Evolutionary conservation across 2,329 filamentous ascomycete genomes (phyloP), one percentile per base, ranked within the genome.

Genomic region (Blastomyces percursus): DNA sequence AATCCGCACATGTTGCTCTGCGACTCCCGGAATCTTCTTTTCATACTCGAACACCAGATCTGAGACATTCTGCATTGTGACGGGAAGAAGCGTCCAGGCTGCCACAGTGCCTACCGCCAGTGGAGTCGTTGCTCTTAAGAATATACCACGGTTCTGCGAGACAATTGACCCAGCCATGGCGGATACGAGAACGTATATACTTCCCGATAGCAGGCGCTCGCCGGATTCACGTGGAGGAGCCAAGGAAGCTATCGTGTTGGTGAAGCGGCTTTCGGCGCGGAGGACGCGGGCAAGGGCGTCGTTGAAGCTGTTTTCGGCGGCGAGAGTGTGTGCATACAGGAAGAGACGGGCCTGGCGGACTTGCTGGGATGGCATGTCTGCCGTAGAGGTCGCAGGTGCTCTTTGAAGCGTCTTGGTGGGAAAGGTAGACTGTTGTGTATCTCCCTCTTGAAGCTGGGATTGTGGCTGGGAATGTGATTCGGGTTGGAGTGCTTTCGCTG

Each of bases 131-230:
- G 87, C 86, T 68, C 94, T 86, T 61, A 99, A 79, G 66, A 96
- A 75, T 66, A 97, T 82, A 75, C 89, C 92, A 69, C 93, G 86
- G 80, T 96, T 95, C 66, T 93, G 86, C 62, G 90, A 86, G 62
- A 96, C 80, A 74, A 99, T 97, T 76, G 86, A 91, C 69, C 93
- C 94, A 44, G 94, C 90, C 92, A 99, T 96, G 70, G 90, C 87
- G 51, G 92, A 88, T 57, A 99, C 92, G 38, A 96, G 84, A 56
- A 97, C 91, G 78, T 97, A 97, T 68, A 97, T 85, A 64, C 86
- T 82, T 32, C 93, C 93, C 42, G 94, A 94, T 77, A 97, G 86
- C 62, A 99, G 83, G 73, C 86, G 86, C 81, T 99, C 94, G 74
- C 89, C 90, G 64, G 86, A 90, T 77, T 93, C 88, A 71, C 87